Evolutionary conservation across 139 green algal genomes (phyloP).

Genomic region (Dunaliella primolecta): DNA sequence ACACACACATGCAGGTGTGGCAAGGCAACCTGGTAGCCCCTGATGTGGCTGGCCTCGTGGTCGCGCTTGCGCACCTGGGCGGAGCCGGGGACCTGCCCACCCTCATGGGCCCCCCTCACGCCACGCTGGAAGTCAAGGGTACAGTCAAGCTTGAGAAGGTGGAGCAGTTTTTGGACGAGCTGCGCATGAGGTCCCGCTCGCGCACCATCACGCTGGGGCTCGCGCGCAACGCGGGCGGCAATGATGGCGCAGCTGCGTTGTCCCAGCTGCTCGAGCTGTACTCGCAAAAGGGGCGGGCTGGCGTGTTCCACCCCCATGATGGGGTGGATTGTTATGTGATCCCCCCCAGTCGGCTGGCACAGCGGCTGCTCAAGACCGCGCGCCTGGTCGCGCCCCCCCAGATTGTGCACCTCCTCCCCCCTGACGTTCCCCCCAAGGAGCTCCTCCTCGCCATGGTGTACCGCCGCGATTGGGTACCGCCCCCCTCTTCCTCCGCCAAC

Average conservation of each 20-base stretch:
- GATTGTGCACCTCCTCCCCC: conserved; percentile 31
- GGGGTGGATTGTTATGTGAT: conserved; percentile 51
- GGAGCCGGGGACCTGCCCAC: conserved; percentile 28
- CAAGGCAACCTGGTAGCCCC: conserved; percentile 26
- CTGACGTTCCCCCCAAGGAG: conserved; percentile 25
- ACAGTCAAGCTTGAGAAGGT: conserved; percentile 38
- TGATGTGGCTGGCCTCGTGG: conserved; percentile 1
- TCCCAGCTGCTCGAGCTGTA: conserved; percentile 6
- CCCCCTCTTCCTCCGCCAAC: neutral
- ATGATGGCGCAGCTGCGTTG: conserved; percentile 5
- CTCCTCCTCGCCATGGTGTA: conserved; percentile 55
- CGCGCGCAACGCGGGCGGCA: neutral
- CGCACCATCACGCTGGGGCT: conserved; percentile 51
- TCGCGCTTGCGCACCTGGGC: conserved; percentile 29
- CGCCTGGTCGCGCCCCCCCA: conserved; percentile 14
- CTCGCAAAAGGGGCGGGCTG: neutral
- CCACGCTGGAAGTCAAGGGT: conserved; percentile 42
- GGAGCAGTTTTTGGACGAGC: conserved; percentile 55
- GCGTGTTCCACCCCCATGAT: conserved; percentile 27
- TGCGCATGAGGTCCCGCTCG: conserved; percentile 42
- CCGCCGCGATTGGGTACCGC: neutral
- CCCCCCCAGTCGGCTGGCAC: conserved; percentile 24
- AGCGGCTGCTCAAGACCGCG: conserved; percentile 44
- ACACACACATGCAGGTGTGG: conserved; percentile 31
- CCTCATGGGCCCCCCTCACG: conserved; percentile 26